phyloP scores from a whole-genome alignment of 2,329 filamentous ascomycete genomes.

The Cordyceps javanica region DNA sequence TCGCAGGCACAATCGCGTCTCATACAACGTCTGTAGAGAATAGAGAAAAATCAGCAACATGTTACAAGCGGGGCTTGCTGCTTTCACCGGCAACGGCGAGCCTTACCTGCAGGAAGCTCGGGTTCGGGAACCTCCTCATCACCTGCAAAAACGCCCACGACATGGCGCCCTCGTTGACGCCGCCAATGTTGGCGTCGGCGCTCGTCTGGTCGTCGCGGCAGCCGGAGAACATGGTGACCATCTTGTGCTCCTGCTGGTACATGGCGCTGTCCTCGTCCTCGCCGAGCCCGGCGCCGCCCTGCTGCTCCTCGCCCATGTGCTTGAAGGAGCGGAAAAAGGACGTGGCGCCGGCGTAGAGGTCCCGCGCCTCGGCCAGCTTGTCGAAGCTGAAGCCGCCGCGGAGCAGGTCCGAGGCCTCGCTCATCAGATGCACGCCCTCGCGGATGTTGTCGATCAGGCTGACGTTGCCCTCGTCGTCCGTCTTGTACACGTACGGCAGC shows the following conservation, averaged over 20 bases:
- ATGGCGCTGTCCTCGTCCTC: constrained; percentile 1
- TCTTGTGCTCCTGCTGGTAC: constrained; percentile 12
- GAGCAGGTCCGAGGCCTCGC: constrained; percentile 7
- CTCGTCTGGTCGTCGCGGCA: constrained; percentile 79
- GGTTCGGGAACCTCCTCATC: constrained; percentile 4
- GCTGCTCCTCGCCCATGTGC: constrained; percentile 12
- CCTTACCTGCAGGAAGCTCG: constrained; percentile 6
- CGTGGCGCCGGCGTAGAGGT: constrained; percentile 10
- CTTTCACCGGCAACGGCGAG: background rate
- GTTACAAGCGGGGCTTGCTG: background rate
- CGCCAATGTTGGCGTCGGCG: constrained; percentile 8
- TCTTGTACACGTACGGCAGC: constrained; percentile 48
- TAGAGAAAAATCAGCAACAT: background rate
- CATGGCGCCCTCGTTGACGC: constrained; percentile 11
- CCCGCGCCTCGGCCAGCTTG: constrained; percentile 12
- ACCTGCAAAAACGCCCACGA: constrained; percentile 12
- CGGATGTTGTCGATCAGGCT: constrained; percentile 9
- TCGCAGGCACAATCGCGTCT: constrained; percentile 7
- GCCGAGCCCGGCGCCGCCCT: background rate
- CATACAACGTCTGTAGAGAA: background rate
- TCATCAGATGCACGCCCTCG: constrained; percentile 7
- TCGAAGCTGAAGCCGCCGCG: constrained; percentile 9
- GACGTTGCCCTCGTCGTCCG: constrained; percentile 11
- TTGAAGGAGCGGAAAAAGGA: constrained; percentile 11
- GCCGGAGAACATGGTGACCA: constrained; percentile 83